Evolutionary conservation across 139 green algal genomes (phyloP).

Genomic region (Coelastrella sp.): DNA sequence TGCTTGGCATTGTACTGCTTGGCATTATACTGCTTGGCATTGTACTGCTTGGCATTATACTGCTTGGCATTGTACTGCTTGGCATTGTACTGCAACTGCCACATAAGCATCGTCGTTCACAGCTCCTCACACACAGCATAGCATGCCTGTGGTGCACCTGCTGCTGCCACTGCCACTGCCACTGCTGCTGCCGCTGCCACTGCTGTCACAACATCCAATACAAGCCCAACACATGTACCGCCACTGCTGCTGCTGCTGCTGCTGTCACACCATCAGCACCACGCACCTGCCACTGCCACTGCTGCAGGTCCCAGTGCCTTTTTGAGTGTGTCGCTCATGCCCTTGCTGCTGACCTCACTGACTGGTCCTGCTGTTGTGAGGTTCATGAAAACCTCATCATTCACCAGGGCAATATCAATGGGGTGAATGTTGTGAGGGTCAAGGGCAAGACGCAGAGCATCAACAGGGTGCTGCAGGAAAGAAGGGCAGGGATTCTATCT

Average conservation of each 20-base stretch:
- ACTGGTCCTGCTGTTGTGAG: slow-evolving; percentile 39
- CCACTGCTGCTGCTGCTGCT: not conserved
- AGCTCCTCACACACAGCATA: too few species aligned
- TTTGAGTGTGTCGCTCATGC: slow-evolving; percentile 44
- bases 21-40: too few species aligned
- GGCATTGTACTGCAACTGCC: not conserved
- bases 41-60: too few species aligned
- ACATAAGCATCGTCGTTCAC: not conserved
- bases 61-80: too few species aligned
- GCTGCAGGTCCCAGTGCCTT: slow-evolving; percentile 44
- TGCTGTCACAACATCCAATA: too few species aligned
- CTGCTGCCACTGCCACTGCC: not conserved
- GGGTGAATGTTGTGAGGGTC: slow-evolving; percentile 40
- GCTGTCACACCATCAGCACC: not conserved
- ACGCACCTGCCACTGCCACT: slow-evolving; percentile 27
- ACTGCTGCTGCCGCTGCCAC: not conserved
- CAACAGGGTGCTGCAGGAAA: slow-evolving; percentile 48
- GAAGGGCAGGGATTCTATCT: not conserved
- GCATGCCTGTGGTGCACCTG: not conserved
- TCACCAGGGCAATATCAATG: slow-evolving; percentile 56
- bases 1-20: too few species aligned
- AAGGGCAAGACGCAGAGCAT: slow-evolving; percentile 50
- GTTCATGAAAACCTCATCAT: slow-evolving; percentile 38
- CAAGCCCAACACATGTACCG: too few species aligned
- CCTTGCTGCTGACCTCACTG: slow-evolving; percentile 43